Conservation (phyloP, 1,284 basidiomycete species). For the Sporisorium sorghi region DNA sequence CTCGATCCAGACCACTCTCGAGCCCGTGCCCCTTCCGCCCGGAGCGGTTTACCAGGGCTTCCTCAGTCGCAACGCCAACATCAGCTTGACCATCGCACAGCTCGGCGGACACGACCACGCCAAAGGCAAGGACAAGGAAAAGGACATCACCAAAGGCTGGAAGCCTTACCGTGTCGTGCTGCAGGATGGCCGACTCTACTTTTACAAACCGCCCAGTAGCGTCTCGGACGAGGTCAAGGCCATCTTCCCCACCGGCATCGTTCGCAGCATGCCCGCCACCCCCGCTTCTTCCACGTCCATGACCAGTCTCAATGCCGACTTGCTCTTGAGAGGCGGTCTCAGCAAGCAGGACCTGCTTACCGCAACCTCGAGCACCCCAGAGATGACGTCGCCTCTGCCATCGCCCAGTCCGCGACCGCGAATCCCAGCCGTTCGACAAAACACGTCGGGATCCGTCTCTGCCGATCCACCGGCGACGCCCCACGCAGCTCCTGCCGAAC, state of each 20-base stretch:
- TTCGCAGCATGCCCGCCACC: conserved; percentile 27
- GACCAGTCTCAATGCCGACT: conserved; percentile 41
- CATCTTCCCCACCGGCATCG: conserved; percentile 51
- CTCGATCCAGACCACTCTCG: conserved; percentile 17
- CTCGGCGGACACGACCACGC: conserved; percentile 44
- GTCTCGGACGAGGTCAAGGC: conserved; percentile 64
- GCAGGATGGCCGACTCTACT: conserved; percentile 58
- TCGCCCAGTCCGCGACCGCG: conserved; percentile 32
- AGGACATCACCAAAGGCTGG: conserved; percentile 67
- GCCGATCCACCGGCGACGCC: conserved; percentile 15
- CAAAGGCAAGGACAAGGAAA: conserved; percentile 53
- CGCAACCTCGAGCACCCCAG: conserved; percentile 53
- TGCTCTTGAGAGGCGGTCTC: conserved; percentile 50
- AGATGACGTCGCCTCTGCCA: conserved; percentile 33
- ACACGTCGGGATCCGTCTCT: conserved; percentile 5
- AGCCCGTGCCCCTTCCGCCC: conserved; percentile 43
- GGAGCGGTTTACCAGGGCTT: conserved; percentile 60
- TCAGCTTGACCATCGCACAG: conserved; percentile 56
- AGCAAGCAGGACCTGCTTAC: conserved; percentile 56
- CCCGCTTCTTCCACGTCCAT: conserved; percentile 19
- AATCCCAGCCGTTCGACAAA: conserved; percentile 23
- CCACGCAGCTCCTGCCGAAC: background rate
- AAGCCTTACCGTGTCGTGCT: conserved; percentile 66
- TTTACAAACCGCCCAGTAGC: conserved; percentile 64
- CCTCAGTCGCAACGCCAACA: conserved; percentile 59